Evolutionary conservation across 495 filamentous ascomycete genomes (phyloP).

Genomic region (Rusavskia elegans): DNA sequence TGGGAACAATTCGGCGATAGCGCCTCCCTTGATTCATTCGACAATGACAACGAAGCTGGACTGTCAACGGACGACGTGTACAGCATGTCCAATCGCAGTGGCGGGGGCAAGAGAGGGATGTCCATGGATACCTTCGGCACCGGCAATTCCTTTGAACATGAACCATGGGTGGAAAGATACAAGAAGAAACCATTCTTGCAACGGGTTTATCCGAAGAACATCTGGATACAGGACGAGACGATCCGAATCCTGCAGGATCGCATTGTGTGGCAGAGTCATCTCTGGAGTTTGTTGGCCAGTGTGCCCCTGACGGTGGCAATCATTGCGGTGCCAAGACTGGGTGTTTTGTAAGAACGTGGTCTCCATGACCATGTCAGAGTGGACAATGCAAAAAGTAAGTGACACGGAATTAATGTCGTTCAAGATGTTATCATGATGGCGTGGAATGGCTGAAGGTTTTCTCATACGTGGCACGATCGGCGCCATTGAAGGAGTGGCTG

Average conservation of each 20-base stretch:
- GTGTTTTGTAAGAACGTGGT: not conserved
- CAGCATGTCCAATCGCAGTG: conserved; percentile 3
- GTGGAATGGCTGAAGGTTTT: not conserved
- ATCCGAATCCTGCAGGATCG: conserved; percentile 14
- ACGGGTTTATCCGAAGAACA: conserved; percentile 54
- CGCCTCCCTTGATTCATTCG: conserved; percentile 2
- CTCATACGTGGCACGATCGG: too few species aligned
- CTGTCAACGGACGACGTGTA: conserved; percentile 3
- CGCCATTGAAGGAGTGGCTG: too few species aligned
- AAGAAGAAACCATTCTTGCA: conserved; percentile 40
- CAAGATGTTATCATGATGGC: not conserved
- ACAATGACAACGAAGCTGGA: conserved; percentile 7
- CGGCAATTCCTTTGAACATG: conserved; percentile 52
- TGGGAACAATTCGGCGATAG: conserved; percentile 39
- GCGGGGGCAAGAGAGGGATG: conserved; percentile 2
- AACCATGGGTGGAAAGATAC: conserved; percentile 57
- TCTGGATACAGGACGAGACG: conserved; percentile 38
- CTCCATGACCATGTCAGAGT: too few species aligned
- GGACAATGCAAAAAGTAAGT: too few species aligned
- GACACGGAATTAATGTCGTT: too few species aligned
- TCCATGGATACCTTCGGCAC: conserved; percentile 34
- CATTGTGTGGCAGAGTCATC: conserved; percentile 15
- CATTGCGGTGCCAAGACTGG: conserved; percentile 11
- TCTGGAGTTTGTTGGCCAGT: conserved; percentile 13
- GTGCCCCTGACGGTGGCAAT: conserved; percentile 11